Conservation (phyloP, 2,329 filamentous ascomycete genomes). For the Ophiobolus disseminans region DNA sequence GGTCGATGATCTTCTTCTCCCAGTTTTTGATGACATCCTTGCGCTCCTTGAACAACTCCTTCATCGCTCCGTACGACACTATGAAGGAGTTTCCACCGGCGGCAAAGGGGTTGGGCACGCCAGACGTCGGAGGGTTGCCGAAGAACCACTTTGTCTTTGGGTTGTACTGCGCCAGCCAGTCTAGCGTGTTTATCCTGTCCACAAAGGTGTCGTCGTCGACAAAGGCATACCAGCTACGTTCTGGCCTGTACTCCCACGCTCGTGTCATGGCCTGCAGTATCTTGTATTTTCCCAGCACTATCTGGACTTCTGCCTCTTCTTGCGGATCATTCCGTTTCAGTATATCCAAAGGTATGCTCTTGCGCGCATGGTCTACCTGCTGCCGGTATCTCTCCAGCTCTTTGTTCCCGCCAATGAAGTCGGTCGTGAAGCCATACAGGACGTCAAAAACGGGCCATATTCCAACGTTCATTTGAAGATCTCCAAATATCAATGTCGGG, state of each 20-base stretch:
- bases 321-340: slow-evolving; percentile 23
- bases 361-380: slow-evolving; percentile 39
- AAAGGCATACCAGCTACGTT: slow-evolving; percentile 66
- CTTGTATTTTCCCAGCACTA: slow-evolving; percentile 49
- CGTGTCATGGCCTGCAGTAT: slow-evolving; percentile 46
- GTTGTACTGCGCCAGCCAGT: slow-evolving; percentile 62
- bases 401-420: slow-evolving; percentile 36
- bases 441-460: slow-evolving; percentile 48
- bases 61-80: slow-evolving; percentile 59
- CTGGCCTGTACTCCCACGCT: slow-evolving; percentile 48
- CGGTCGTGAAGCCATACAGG: slow-evolving; percentile 36
- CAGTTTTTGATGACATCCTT: slow-evolving; percentile 51
- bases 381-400: slow-evolving; percentile 49
- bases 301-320: slow-evolving; percentile 28
- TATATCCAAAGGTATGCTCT: slow-evolving; percentile 35
- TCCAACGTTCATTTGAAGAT: slow-evolving; percentile 44
- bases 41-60: slow-evolving; percentile 51
- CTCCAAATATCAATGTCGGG: slow-evolving; percentile 49
- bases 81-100: slow-evolving; percentile 63
- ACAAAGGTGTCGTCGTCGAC: slow-evolving; percentile 66
- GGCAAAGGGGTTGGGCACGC: slow-evolving; percentile 54
- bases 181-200: slow-evolving; percentile 60
- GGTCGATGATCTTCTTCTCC: slow-evolving; percentile 54
- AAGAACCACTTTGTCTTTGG: slow-evolving; percentile 58
- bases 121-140: slow-evolving; percentile 50